Conservation (phyloP, 768 basidiomycete species). For the Bullera alba region DNA sequence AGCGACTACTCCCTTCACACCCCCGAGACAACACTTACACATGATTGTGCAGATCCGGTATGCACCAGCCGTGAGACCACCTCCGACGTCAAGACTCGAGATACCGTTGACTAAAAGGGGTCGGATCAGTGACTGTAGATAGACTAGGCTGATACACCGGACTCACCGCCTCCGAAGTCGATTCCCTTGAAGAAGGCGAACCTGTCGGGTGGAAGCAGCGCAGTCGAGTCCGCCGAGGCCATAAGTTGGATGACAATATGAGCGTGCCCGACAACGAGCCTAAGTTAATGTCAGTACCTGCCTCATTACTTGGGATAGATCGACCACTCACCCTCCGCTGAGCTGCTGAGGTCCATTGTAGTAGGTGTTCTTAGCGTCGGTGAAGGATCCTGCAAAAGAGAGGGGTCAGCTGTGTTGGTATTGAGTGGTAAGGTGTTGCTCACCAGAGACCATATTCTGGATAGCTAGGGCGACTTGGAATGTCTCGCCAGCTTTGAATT, state of each 20-base stretch:
- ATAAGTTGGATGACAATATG: conserved; percentile 57
- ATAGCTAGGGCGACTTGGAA: conserved; percentile 56
- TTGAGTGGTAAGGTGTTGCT: not conserved
- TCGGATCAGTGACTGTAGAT: conserved; percentile 5
- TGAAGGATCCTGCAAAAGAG: conserved; percentile 55
- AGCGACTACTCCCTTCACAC: not conserved
- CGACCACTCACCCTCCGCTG: conserved; percentile 47
- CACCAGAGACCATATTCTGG: conserved; percentile 26
- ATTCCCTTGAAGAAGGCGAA: conserved; percentile 57
- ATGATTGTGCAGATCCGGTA: conserved; percentile 49
- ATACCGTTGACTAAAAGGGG: conserved; percentile 52
- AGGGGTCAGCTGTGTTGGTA: not conserved
- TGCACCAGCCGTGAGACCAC: conserved; percentile 55
- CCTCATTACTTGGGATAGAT: not conserved
- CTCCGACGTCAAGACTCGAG: conserved; percentile 52
- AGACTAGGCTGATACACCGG: not conserved
- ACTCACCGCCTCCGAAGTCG: conserved; percentile 17
- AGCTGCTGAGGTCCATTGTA: conserved; percentile 58
- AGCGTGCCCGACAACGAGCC: conserved; percentile 53
- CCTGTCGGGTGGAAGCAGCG: conserved; percentile 51
- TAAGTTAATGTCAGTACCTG: not conserved
- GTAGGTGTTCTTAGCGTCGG: conserved; percentile 54
- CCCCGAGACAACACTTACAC: conserved; percentile 20
- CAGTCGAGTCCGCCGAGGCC: conserved; percentile 50
- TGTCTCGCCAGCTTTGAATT: conserved; percentile 50